A percentile compares a stretch with the other conserved stretches of the same genome.
Conservation (phyloP, 108 stramenopile genomes). For the Nannochloropsis oceanica region DNA sequence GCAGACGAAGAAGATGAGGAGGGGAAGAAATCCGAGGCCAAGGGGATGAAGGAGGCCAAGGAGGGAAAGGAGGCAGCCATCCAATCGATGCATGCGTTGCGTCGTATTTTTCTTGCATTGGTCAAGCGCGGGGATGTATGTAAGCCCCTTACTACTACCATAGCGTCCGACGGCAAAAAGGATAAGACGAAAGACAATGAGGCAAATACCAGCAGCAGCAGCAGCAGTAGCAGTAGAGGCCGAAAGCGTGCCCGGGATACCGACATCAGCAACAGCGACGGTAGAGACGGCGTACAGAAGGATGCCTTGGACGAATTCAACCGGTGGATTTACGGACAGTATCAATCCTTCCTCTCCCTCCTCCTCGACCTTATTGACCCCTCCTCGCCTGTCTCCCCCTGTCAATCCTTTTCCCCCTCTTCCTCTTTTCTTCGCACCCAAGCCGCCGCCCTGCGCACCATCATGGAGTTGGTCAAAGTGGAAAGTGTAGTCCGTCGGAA, state of each 20-base stretch:
- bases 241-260: background rate
- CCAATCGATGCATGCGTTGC: background rate
- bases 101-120: background rate
- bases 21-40: background rate
- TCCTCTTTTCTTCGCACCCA: background rate
- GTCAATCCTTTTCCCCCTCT: background rate
- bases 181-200: too few species aligned
- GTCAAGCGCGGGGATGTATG: background rate
- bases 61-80: background rate
- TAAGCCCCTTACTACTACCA: background rate
- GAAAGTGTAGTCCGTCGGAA: background rate
- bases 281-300: background rate
- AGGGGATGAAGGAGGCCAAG: background rate
- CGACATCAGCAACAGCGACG: background rate
- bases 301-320: background rate
- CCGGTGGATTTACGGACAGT: background rate
- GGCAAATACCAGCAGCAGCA: too few species aligned
- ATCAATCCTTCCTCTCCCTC: background rate
- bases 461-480: constrained; percentile 19
- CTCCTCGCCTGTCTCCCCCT: background rate
- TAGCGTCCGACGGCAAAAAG: too few species aligned
- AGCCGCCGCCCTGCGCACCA: constrained; percentile 5
- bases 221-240: background rate
- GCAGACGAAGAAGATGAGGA: background rate
- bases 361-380: background rate